Evolutionary conservation across 1,284 basidiomycete species (phyloP), one percentile per base, ranked within the genome.

Genomic region (Flammula alnicola): DNA sequence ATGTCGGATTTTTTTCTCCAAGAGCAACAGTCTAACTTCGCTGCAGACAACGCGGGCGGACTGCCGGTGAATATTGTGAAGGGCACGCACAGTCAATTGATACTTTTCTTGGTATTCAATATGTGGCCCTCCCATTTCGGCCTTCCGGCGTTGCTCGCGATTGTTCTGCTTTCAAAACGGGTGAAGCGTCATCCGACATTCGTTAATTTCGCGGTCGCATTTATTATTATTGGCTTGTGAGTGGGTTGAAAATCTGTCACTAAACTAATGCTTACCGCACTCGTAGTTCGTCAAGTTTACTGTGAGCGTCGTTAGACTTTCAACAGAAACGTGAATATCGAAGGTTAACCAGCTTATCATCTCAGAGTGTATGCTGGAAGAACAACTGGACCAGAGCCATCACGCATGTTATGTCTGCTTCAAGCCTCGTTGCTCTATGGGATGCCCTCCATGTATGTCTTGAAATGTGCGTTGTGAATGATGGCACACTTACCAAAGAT

Each of bases 401-500:
- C 70, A 1, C 66, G 63, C 29, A 59, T 69, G 51, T 56, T 78
- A 6, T 79, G 77, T 58, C 61, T 78, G 5, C 57, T 75, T 12
- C 77, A 79, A 55, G 75, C 76, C 4, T 76, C 75, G 4, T 59
- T 79, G 42, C 57, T 79, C 14, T 78, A 78, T 54, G 76, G 73
- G 6, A 69, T 75, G 60, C 76, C 76, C n/a, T 64, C 74, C 1
- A 63, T 78, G 77, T 77, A 52, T 62, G 12, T 39, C 40, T 31
- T 51, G 10, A 25, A 3, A 12, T 11, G 5, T 6, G 11, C n/a
- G 9, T 11, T 25, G n/a, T 5, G 10, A 8, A 14, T n/a, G 26
- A 37, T n/a, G 10, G n/a, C 20, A 35, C 27, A 19, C 41, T 30
- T 16, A 44, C 44, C 46, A 7, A 23, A 5, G 33, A 30, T 16